phyloP scores from a whole-genome alignment of 148 eudicot genomes.

The Cornus florida region DNA sequence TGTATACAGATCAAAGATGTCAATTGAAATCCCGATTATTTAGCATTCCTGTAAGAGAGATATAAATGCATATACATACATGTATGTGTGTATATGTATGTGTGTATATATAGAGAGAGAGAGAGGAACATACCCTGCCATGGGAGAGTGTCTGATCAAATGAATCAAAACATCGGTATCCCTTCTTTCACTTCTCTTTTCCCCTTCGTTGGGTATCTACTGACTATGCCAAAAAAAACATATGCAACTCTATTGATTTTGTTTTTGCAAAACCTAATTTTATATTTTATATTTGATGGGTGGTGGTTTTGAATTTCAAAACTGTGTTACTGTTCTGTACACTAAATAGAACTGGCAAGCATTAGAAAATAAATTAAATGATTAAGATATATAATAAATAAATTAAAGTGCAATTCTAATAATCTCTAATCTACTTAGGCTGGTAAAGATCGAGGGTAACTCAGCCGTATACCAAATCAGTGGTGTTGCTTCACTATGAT shows the following conservation, averaged over 20 bases:
- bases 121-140: constrained; percentile 1
- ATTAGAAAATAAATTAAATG: no score
- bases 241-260: background rate
- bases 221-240: background rate
- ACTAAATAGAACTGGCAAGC: no score
- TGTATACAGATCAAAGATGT: background rate
- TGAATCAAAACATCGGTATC: background rate
- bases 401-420: no score
- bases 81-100: background rate
- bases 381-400: no score
- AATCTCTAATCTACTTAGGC: no score
- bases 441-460: no score
- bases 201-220: background rate
- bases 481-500: no score
- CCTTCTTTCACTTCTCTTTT: background rate
- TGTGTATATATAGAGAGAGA: background rate
- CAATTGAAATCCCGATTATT: background rate
- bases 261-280: no score
- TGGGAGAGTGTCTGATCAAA: background rate
- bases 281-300: background rate
- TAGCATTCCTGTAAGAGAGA: background rate
- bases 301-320: background rate
- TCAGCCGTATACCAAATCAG: no score
- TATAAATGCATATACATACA: background rate
- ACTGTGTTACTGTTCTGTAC: background rate